Percentiles rank a stretch among this genome's conserved stretches.
phyloP scores from a whole-genome alignment of 2,329 filamentous ascomycete species.

The Orbilia ellipsospora region DNA sequence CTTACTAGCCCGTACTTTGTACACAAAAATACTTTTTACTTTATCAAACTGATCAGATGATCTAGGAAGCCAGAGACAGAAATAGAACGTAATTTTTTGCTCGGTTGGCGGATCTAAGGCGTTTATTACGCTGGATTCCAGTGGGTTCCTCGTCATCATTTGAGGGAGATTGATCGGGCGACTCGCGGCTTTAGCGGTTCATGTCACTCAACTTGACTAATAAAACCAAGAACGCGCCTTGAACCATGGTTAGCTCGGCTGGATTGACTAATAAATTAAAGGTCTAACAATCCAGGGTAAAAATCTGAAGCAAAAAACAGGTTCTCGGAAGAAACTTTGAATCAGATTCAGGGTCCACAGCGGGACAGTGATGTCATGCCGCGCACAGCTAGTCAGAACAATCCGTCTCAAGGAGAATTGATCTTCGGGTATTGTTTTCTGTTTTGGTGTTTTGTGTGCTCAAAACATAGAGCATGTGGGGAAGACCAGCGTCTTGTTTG shows the following conservation, averaged over 20 bases:
- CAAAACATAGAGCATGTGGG: conserved; percentile 14
- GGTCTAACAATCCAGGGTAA: too few relatives aligned
- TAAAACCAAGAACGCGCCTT: too few relatives aligned
- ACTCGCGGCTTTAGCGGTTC: too few relatives aligned
- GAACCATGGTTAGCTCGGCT: too few relatives aligned
- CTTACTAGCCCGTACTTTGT: conserved; percentile 20
- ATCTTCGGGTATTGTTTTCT: neutral
- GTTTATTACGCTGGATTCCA: too few relatives aligned
- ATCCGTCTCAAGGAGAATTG: neutral
- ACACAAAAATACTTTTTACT: too few relatives aligned
- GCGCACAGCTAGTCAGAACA: conserved; percentile 7
- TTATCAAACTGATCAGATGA: conserved; percentile 23
- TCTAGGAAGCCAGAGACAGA: conserved; percentile 11
- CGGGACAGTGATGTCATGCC: conserved; percentile 49
- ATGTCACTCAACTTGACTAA: too few relatives aligned
- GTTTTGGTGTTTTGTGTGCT: neutral
- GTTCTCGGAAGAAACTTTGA: conserved; percentile 4
- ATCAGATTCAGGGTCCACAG: conserved; percentile 26
- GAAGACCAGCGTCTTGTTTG: conserved; percentile 4
- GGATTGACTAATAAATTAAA: too few relatives aligned
- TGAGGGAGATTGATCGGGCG: too few relatives aligned
- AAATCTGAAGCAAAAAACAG: conserved; percentile 22
- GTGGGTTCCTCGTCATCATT: too few relatives aligned
- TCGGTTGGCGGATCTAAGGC: too few relatives aligned
- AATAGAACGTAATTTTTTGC: conserved; percentile 5